A percentile compares a stretch with the other conserved stretches of the same genome.
phyloP scores from a whole-genome alignment of 768 basidiomycete genomes.

The Boletus sp. region DNA sequence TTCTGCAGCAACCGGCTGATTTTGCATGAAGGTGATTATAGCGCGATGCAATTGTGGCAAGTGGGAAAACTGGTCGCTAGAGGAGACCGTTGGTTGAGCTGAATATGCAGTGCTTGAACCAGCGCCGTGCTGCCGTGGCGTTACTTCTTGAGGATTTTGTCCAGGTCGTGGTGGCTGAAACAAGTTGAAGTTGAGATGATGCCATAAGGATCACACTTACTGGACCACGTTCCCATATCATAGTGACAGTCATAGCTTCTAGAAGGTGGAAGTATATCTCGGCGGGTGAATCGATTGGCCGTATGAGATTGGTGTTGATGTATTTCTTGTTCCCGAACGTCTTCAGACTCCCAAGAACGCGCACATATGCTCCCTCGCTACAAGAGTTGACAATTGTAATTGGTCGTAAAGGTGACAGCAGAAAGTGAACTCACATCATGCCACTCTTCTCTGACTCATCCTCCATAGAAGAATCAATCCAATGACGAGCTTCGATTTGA shows the following conservation, averaged over 20 bases:
- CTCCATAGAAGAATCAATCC: constrained; percentile 67
- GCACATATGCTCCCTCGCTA: constrained; percentile 77
- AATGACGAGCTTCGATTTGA: constrained; percentile 72
- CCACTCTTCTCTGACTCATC: constrained; percentile 52
- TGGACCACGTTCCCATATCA: constrained; percentile 65
- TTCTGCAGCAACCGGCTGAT: constrained; percentile 48
- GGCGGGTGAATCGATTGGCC: constrained; percentile 62
- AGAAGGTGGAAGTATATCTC: constrained; percentile 83
- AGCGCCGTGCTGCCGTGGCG: constrained; percentile 8
- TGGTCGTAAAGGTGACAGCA: not conserved
- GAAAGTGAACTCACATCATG: constrained; percentile 40
- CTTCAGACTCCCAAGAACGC: constrained; percentile 80
- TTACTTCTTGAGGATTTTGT: constrained; percentile 20
- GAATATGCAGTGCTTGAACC: constrained; percentile 44
- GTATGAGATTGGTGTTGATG: constrained; percentile 75
- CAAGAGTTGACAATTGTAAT: not conserved
- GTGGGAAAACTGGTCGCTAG: constrained; percentile 49
- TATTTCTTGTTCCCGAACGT: constrained; percentile 78
- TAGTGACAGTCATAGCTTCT: constrained; percentile 68
- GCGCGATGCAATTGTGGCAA: constrained; percentile 58
- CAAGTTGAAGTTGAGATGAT: not conserved
- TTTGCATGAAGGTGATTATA: constrained; percentile 65
- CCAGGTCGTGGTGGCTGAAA: constrained; percentile 35
- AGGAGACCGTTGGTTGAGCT: constrained; percentile 30
- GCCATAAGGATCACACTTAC: constrained; percentile 38